phyloP scores from a whole-genome alignment of 2,329 filamentous ascomycete genomes.

The Pestalotiopsis sp. region DNA sequence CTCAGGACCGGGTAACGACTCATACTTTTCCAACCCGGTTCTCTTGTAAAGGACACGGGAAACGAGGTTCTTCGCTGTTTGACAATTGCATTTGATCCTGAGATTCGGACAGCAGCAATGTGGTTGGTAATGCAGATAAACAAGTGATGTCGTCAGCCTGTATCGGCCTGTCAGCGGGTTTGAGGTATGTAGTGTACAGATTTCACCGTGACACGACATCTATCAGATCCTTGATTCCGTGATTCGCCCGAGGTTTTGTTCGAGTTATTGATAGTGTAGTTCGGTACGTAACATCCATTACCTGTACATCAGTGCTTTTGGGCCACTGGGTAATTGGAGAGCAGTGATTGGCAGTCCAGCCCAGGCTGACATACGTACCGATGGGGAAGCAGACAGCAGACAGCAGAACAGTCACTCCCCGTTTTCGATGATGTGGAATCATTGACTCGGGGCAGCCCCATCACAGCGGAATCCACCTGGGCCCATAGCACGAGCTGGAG shows the following conservation, averaged over 20 bases:
- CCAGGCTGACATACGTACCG: neutral
- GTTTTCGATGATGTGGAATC: constrained; percentile 1
- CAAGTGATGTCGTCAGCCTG: neutral
- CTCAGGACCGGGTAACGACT: neutral
- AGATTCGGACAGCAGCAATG: too few relatives aligned
- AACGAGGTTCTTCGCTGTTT: neutral
- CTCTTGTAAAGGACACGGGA: neutral
- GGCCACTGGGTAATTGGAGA: neutral
- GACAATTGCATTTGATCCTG: too few relatives aligned
- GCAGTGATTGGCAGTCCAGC: neutral
- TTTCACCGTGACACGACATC: neutral
- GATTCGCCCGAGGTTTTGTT: neutral
- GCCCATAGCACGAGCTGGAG: neutral
- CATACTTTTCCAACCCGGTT: neutral
- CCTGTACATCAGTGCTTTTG: neutral
- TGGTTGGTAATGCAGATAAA: neutral
- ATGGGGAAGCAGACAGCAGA: neutral
- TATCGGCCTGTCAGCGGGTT: neutral
- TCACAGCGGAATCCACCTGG: too few relatives aligned
- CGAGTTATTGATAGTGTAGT: neutral
- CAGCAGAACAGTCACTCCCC: neutral
- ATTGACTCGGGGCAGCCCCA: neutral
- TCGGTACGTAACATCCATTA: neutral
- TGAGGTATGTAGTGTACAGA: neutral
- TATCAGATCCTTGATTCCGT: neutral